Base-by-base conservation (phyloP, 495 filamentous ascomycete genomes). In the Xylaria grammica region DNA sequence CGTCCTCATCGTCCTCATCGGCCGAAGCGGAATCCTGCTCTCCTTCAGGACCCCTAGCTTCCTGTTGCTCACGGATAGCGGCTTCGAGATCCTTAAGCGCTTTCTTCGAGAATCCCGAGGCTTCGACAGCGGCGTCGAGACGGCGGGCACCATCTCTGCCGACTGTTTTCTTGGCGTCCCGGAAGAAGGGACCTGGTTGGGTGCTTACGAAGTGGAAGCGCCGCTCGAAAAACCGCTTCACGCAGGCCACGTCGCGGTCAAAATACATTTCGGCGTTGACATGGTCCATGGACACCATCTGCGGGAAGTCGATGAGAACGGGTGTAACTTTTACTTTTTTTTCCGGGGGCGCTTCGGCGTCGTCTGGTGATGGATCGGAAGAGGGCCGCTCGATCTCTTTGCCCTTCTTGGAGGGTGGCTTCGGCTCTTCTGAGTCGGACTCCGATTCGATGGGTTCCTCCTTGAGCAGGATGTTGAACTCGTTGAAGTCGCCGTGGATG, bases 401-500 rank as follows among this genome's bases (percentile, higher is more conserved):
- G 50, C 60, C 63, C 19, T 70, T 67, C 10, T 44, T 34, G 10
- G 69, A 68, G 44, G 67, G 44, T 27, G 49, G 52, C 10, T 49
- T 40, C 1, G 79, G 71, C 22, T 79, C 69, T 36, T 77, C 75
- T 8, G 53, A n/a, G 26, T 44, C 36, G 22, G 55, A 44, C 4
- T 32, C 50, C 17, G 32, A 3, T 30, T 58, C 20, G 45, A 54
- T n/a, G 1, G 55, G 45, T 34, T 86, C 83, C 69, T 96, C 93
- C 67, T 93, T 88, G 75, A 98, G 88, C 20, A 99, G 82, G 62
- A 99, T 92, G 72, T 99, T 99, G 82, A 99, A 99, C 79, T 98
- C 96, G 79, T 99, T 99, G 80, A 97, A 98, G 74, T 99, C 95
- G 67, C 95, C 96, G 75, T 99, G 95, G 58, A 99, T 98, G 60